Base-by-base conservation (phyloP, 805 yeast genomes). In the Candida mattraensis region DNA sequence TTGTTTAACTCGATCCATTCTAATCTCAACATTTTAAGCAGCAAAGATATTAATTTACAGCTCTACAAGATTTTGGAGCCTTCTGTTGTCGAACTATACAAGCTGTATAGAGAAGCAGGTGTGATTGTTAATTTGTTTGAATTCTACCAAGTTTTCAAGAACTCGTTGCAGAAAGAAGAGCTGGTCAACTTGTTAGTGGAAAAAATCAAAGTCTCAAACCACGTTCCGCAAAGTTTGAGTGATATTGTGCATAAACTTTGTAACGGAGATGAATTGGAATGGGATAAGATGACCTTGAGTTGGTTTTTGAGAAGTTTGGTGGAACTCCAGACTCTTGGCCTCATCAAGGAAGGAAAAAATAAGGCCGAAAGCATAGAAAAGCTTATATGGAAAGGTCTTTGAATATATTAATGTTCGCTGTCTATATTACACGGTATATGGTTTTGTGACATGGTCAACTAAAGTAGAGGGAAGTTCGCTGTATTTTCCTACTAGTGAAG, bases 31-130 rank as follows among this genome's bases (percentile, higher is more conserved):
- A 15, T 34, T 15, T 23, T 41, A 23, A 35, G 37, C 15, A 14
- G n/a, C 6, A 21, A 28, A 12, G 39, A 29, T n/a, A 12, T 30
- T 18, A 48, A 35, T 42, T 15, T 29, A 54, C 46, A 53, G 24
- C 42, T 74, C 16, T 63, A 62, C 44, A 53, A 60, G 28, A 28
- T 56, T 1, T 47, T 73, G 29, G 75, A 71, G 14, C 88, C 88
- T 1, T 48, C 54, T 4, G 37, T 79, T 5, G 64, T 75, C 19
- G 75, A 72, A 31, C 55, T 88, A 35, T 88, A 76, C 60, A 72
- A 76, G 30, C 66, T 86, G 11, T 83, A 81, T 55, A 74, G 93
- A 40, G 96, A 88, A 48, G 89, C 96, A 0, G 83, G 85, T 16
- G 67, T 79, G 3, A 63, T 70, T 19, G 70, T 61, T 24, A 63